Percentiles rank a stretch among this genome's conserved stretches.
Conservation (phyloP, 345 rosid species). For the Populus ilicifolia region DNA sequence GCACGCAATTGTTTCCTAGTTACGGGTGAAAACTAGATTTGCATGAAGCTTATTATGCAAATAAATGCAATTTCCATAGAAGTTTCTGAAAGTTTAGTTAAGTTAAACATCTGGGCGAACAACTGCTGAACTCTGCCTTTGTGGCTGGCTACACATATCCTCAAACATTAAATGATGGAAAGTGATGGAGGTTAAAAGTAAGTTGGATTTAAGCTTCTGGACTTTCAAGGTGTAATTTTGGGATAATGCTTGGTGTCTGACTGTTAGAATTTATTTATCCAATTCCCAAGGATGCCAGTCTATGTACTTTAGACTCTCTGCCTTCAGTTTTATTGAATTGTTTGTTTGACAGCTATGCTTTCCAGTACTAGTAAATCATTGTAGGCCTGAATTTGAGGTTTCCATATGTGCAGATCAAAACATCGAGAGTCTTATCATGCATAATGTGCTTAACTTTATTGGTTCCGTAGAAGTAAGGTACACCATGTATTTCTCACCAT, state of each 20-base stretch:
- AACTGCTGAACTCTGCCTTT: neutral
- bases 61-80: neutral
- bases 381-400: slow-evolving; percentile 22
- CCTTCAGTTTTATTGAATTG: neutral
- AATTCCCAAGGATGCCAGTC: neutral
- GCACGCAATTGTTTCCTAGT: no score
- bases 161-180: neutral
- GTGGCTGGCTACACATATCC: neutral
- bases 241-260: neutral
- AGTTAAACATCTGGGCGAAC: neutral
- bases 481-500: slow-evolving; percentile 10
- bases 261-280: neutral
- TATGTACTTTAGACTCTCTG: neutral
- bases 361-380: neutral
- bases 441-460: slow-evolving; percentile 65
- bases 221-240: neutral
- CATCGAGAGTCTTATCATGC: slow-evolving; percentile 69
- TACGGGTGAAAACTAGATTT: neutral
- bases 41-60: neutral
- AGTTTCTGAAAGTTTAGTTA: neutral
- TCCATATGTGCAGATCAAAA: slow-evolving; percentile 58
- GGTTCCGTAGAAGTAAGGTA: slow-evolving; percentile 82
- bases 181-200: neutral
- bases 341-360: neutral
- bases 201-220: neutral